phyloP scores from a whole-genome alignment of 2,329 filamentous ascomycete species.

The Sordariomycetes sp. region DNA sequence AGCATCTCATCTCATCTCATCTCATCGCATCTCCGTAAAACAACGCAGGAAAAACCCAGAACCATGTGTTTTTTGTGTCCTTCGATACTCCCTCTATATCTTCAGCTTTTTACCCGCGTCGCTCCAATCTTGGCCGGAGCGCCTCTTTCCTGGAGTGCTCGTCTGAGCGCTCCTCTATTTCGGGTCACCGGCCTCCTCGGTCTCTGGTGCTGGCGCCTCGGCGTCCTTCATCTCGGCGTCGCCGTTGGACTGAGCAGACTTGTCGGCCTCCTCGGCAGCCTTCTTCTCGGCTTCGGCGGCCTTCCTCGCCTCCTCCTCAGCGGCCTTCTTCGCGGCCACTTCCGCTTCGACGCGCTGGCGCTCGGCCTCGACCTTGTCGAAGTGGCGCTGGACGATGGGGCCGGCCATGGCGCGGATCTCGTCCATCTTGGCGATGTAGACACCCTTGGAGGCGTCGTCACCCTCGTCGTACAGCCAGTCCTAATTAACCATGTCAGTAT shows the following conservation, averaged over 20 bases:
- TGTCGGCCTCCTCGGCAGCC: slow-evolving; percentile 38
- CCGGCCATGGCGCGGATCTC: slow-evolving; percentile 88
- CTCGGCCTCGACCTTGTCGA: slow-evolving; percentile 87
- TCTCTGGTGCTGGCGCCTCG: slow-evolving; percentile 41
- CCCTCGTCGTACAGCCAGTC: slow-evolving; percentile 98
- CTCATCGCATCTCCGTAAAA: too few relatives aligned
- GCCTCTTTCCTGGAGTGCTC: too few relatives aligned
- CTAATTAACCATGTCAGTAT: slow-evolving; percentile 32
- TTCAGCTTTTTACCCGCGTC: too few relatives aligned
- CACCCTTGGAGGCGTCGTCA: slow-evolving; percentile 85
- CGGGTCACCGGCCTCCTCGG: slow-evolving; percentile 30
- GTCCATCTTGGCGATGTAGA: slow-evolving; percentile 91
- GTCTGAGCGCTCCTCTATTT: slow-evolving; percentile 18
- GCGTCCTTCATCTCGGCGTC: slow-evolving; percentile 59
- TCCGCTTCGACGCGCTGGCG: slow-evolving; percentile 71
- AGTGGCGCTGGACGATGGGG: slow-evolving; percentile 87
- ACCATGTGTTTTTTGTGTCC: too few relatives aligned
- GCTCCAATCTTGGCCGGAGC: too few relatives aligned
- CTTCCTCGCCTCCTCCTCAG: slow-evolving; percentile 46
- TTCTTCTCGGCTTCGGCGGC: slow-evolving; percentile 41
- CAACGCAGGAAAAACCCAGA: too few relatives aligned
- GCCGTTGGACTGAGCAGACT: slow-evolving; percentile 34
- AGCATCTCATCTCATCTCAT: too few relatives aligned
- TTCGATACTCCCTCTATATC: too few relatives aligned
- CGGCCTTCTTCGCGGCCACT: slow-evolving; percentile 63